Evolutionary conservation across 2,329 filamentous ascomycete species (phyloP).

Genomic region (Cercospora brassicicola): DNA sequence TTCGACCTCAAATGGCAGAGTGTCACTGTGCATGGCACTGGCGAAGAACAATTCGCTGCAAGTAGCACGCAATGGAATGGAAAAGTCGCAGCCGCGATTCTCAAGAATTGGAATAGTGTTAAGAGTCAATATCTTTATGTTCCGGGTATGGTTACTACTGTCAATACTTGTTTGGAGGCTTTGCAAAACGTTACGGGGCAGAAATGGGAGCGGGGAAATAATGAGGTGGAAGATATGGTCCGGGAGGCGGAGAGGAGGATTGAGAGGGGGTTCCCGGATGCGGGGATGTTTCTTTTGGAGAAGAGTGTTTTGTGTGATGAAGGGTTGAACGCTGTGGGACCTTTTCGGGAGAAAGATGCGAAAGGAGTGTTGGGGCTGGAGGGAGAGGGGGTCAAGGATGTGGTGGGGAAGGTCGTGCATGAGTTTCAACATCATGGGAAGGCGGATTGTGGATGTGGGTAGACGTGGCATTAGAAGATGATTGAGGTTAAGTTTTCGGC

Average conservation of each 20-base stretch:
- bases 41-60: constrained; percentile 40
- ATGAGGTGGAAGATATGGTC: constrained; percentile 40
- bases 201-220: constrained; percentile 38
- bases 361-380: constrained; percentile 25
- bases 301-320: constrained; percentile 42
- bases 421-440: constrained; percentile 31
- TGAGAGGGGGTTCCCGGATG: constrained; percentile 41
- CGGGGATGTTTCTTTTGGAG: constrained; percentile 43
- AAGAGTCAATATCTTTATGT: constrained; percentile 42
- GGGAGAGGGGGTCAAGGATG: constrained; percentile 20
- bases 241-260: constrained; percentile 41
- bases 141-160: constrained; percentile 37
- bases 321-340: constrained; percentile 28
- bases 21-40: constrained; percentile 41
- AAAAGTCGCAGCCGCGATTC: constrained; percentile 31
- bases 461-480: neutral
- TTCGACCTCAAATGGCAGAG: constrained; percentile 45
- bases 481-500: too few species aligned
- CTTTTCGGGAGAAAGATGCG: constrained; percentile 32
- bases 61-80: constrained; percentile 40
- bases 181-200: constrained; percentile 35
- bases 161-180: constrained; percentile 37
- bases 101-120: constrained; percentile 39
- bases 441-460: constrained; percentile 40
- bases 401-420: constrained; percentile 29